phyloP scores from a whole-genome alignment of 257 asterid genomes.

The Solanum neorickii region DNA sequence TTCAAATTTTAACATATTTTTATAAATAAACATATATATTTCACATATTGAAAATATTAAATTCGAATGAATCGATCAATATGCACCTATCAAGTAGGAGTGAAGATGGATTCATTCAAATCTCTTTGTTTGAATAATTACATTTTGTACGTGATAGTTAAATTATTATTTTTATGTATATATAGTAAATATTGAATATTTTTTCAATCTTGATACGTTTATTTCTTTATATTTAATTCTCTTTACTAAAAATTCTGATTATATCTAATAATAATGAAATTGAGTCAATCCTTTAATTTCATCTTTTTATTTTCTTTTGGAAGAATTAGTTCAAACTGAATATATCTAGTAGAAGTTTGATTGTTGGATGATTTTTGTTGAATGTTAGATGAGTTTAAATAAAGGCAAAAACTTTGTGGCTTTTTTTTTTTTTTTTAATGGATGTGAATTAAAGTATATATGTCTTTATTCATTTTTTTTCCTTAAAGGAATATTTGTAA shows the following conservation, averaged over 20 bases:
- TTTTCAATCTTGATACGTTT: background rate
- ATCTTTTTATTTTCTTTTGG: background rate
- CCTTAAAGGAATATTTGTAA: constrained; percentile 4
- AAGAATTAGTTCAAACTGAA: background rate
- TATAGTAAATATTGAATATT: background rate
- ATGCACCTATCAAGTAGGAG: background rate
- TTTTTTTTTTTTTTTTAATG: background rate
- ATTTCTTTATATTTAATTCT: background rate
- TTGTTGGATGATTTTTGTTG: constrained; percentile 24
- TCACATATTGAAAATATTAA: background rate
- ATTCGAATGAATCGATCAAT: background rate
- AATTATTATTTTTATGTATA: background rate
- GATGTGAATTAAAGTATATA: constrained; percentile 3
- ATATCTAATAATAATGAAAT: background rate
- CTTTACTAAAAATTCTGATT: background rate
- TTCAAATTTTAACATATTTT: background rate
- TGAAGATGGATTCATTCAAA: background rate
- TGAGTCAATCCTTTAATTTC: background rate
- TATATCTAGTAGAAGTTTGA: constrained; percentile 1
- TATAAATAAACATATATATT: background rate
- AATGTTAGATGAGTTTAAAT: constrained; percentile 17
- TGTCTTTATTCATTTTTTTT: background rate
- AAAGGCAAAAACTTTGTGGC: constrained; percentile 18
- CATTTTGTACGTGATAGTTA: fast-evolving
- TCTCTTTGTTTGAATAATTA: background rate